These are phyloP conservation scores for Artemisia tridentata DNA, from an alignment of 129 eudicot genomes.

Conservation along the genomic window DNA sequence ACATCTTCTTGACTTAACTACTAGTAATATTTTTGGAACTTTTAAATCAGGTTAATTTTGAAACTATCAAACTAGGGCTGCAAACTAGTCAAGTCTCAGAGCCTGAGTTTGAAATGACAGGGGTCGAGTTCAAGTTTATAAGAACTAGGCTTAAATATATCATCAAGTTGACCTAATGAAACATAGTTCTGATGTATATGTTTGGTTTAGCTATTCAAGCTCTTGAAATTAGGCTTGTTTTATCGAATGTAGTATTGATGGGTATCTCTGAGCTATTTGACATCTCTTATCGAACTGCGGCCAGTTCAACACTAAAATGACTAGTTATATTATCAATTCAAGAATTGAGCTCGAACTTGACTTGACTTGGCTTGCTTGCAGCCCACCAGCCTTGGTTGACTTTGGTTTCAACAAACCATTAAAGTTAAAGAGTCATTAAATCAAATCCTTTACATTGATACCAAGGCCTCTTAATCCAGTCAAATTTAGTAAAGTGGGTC, in stretches of 20 bases:
- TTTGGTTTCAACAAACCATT: too few species aligned
- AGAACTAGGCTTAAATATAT: background rate
- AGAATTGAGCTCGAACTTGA: too few species aligned
- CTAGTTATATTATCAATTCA: too few species aligned
- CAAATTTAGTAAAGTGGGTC: too few species aligned
- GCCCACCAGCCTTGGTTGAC: too few species aligned
- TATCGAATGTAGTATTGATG: background rate
- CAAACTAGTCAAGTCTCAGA: background rate
- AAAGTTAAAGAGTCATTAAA: too few species aligned
- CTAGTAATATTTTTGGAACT: conserved; percentile 18
- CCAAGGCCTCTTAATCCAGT: too few species aligned
- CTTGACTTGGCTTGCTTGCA: too few species aligned
- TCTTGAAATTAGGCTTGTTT: background rate
- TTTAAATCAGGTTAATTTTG: conserved; percentile 4
- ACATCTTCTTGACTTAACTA: conserved; percentile 20
- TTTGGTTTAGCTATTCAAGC: background rate
- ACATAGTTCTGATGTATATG: background rate
- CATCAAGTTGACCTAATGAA: background rate
- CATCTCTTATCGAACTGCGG: background rate
- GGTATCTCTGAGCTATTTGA: background rate
- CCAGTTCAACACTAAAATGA: too few species aligned
- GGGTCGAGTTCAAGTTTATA: background rate
- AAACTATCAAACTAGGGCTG: background rate
- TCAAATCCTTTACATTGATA: too few species aligned
- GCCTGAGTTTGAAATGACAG: background rate